Percentiles rank a stretch among this genome's conserved stretches.
These are phyloP conservation scores for Aspergillus sp. DNA, from an alignment of 2,329 filamentous ascomycete species.

Conservation along the genomic window DNA sequence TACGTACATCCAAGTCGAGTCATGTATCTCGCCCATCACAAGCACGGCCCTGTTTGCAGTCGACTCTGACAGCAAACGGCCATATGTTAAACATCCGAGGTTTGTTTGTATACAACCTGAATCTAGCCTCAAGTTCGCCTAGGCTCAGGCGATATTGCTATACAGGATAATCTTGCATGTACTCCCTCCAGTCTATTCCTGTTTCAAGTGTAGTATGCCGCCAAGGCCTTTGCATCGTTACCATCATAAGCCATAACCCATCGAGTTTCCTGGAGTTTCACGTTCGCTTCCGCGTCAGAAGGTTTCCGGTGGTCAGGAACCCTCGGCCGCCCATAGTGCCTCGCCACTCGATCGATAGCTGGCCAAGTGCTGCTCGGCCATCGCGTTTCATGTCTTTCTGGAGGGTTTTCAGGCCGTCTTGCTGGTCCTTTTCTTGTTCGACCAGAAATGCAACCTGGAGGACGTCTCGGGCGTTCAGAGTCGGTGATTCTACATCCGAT, in stretches of 20 bases:
- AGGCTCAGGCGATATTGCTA: too few relatives aligned
- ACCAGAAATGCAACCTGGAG: conserved; percentile 56
- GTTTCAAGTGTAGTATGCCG: too few relatives aligned
- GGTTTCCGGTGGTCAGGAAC: conserved; percentile 75
- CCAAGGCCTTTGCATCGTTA: too few relatives aligned
- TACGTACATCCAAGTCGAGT: too few relatives aligned
- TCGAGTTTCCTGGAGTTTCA: conserved; percentile 11
- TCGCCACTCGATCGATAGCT: conserved; percentile 79
- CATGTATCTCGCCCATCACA: too few relatives aligned
- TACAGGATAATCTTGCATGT: too few relatives aligned
- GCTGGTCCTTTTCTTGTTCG: conserved; percentile 43
- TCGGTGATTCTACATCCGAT: conserved; percentile 29
- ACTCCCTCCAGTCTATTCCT: conserved; percentile 4
- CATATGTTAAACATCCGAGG: too few relatives aligned
- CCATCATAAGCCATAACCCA: background rate
- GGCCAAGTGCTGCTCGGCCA: conserved; percentile 59
- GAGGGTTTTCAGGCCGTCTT: conserved; percentile 42
- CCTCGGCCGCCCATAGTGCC: conserved; percentile 83
- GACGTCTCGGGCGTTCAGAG: conserved; percentile 53
- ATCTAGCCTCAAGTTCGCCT: too few relatives aligned
- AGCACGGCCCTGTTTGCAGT: too few relatives aligned
- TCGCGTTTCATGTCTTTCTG: conserved; percentile 41
- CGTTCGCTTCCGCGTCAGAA: conserved; percentile 41
- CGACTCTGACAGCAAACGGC: too few relatives aligned
- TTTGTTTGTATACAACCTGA: too few relatives aligned